phyloP scores from a whole-genome alignment of 192 early-diverging fungal genomes.

The Piromyces sp. region DNA sequence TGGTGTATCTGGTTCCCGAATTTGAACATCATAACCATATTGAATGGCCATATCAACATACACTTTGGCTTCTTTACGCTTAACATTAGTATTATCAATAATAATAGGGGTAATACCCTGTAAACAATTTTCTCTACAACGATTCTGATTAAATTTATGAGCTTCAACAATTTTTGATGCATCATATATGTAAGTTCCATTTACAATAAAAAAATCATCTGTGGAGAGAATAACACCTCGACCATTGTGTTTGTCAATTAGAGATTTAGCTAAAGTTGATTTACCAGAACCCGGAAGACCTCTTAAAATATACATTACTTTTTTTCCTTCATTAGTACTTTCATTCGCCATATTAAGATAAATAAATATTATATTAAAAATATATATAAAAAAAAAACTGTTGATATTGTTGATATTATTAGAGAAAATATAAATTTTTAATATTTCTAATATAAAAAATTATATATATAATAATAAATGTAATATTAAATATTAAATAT shows the following conservation, averaged over 20 bases:
- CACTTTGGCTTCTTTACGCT: constrained; percentile 20
- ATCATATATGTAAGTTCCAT: constrained; percentile 17
- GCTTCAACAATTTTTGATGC: constrained; percentile 7
- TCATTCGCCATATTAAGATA: too few species aligned
- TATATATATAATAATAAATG: too few species aligned
- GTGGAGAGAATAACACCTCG: constrained; percentile 17
- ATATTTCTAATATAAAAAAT: too few species aligned
- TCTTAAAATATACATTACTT: constrained; percentile 3
- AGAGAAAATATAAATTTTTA: too few species aligned
- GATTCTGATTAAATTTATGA: constrained; percentile 21
- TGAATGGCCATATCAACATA: constrained; percentile 18
- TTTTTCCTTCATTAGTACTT: not conserved
- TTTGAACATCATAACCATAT: constrained; percentile 9
- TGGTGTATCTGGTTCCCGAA: constrained; percentile 16
- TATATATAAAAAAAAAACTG: too few species aligned
- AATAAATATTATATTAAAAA: too few species aligned
- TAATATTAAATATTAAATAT: too few species aligned
- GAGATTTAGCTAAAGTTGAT: constrained; percentile 13
- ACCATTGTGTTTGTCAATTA: not conserved
- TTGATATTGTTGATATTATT: too few species aligned
- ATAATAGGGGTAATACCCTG: constrained; percentile 10
- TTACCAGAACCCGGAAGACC: constrained; percentile 26
- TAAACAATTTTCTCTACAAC: constrained; percentile 6
- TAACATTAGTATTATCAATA: constrained; percentile 29
- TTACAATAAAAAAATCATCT: constrained; percentile 21